phyloP scores from a whole-genome alignment of 345 rosid species.

The Acer yangbiense region DNA sequence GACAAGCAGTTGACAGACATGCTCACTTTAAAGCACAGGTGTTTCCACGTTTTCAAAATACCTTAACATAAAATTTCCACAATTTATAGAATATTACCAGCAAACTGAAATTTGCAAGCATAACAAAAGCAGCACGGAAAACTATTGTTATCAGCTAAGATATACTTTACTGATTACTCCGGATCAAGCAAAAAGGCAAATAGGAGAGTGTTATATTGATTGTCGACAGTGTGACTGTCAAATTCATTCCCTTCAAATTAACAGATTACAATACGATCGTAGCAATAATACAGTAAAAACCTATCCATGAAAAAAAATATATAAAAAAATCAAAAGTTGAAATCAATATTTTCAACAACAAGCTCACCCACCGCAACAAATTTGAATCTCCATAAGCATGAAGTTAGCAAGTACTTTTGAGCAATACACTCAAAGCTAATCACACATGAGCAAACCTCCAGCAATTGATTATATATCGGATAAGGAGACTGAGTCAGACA shows the following conservation, averaged over 20 bases:
- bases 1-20: background rate
- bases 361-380: constrained; percentile 52
- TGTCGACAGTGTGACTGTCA: background rate
- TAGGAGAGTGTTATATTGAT: background rate
- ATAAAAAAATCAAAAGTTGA: background rate
- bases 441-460: constrained; percentile 24
- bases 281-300: background rate
- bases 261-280: background rate
- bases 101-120: background rate
- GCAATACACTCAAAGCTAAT: constrained; percentile 28
- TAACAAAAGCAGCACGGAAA: too few species aligned
- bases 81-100: background rate
- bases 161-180: background rate
- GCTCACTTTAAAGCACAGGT: background rate
- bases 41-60: background rate
- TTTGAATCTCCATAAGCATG: constrained; percentile 51
- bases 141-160: background rate
- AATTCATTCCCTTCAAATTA: background rate
- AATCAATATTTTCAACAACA: constrained; percentile 22
- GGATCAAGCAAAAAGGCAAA: background rate
- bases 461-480: background rate
- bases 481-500: background rate
- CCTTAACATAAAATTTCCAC: background rate
- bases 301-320: background rate
- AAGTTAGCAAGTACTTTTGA: constrained; percentile 28